A percentile compares a stretch with the other conserved stretches of the same genome.
phyloP scores from a whole-genome alignment of 2,329 filamentous ascomycete genomes.

The Colletotrichum salicis region DNA sequence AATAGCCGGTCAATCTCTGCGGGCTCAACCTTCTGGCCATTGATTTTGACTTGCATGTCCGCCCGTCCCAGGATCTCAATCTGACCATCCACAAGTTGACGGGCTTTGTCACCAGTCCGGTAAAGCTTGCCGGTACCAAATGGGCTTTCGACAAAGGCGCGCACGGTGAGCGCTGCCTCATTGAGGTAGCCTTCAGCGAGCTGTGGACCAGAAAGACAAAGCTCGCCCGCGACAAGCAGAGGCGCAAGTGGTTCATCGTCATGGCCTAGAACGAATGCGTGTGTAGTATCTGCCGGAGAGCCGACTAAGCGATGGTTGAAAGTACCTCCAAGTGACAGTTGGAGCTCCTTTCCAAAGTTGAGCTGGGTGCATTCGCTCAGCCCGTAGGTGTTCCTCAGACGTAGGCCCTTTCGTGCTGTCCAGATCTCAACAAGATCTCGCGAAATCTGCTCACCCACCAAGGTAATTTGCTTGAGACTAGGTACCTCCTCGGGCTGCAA shows the following conservation, averaged over 20 bases:
- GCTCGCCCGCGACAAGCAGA: slow-evolving; percentile 36
- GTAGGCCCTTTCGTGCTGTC: neutral
- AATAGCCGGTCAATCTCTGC: slow-evolving; percentile 42
- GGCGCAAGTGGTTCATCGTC: slow-evolving; percentile 33
- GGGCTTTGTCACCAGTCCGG: slow-evolving; percentile 39
- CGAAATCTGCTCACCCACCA: slow-evolving; percentile 40
- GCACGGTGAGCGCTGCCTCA: neutral
- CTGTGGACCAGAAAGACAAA: slow-evolving; percentile 36
- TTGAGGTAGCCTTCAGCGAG: slow-evolving; percentile 14
- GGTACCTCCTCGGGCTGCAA: slow-evolving; percentile 11
- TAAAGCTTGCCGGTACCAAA: slow-evolving; percentile 32
- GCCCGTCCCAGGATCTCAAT: slow-evolving; percentile 41
- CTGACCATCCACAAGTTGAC: slow-evolving; percentile 39
- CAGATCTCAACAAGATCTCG: slow-evolving; percentile 34
- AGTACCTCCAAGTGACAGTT: neutral
- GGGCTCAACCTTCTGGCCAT: slow-evolving; percentile 46
- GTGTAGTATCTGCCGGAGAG: slow-evolving; percentile 11
- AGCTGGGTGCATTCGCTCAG: slow-evolving; percentile 40
- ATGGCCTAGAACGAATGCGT: slow-evolving; percentile 35
- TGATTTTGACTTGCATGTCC: slow-evolving; percentile 46
- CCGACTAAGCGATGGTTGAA: slow-evolving; percentile 23
- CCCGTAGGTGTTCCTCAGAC: slow-evolving; percentile 41
- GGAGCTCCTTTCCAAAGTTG: slow-evolving; percentile 25
- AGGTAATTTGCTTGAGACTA: slow-evolving; percentile 29
- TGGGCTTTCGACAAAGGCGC: slow-evolving; percentile 11